These are phyloP conservation scores for Dictyostelium citrinum DNA, from an alignment of 78 protist species.

Conservation along the genomic window DNA sequence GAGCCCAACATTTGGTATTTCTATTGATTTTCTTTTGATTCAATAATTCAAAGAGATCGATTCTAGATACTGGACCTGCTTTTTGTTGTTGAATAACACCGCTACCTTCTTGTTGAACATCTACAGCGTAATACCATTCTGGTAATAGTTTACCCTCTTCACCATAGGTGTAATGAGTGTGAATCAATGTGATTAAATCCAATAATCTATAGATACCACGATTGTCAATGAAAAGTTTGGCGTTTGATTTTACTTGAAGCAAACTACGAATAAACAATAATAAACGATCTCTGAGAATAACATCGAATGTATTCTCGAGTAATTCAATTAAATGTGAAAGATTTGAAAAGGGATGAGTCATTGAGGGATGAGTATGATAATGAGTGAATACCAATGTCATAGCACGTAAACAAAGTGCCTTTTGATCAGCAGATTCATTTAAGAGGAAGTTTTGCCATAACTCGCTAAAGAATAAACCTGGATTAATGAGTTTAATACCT, in stretches of 20 bases:
- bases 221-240: constrained; percentile 82
- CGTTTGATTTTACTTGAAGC: constrained; percentile 62
- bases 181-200: constrained; percentile 84
- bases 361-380: constrained; percentile 37
- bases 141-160: constrained; percentile 38
- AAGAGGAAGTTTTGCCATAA: constrained; percentile 91
- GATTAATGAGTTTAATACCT: constrained; percentile 25
- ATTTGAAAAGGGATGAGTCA: constrained; percentile 65
- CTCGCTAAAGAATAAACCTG: constrained; percentile 84
- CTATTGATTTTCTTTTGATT: constrained; percentile 15
- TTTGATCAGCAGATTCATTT: constrained; percentile 27
- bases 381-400: constrained; percentile 85
- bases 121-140: constrained; percentile 87
- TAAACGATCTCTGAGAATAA: constrained; percentile 85
- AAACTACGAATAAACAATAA: constrained; percentile 76
- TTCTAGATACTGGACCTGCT: constrained; percentile 67
- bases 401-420: constrained; percentile 82
- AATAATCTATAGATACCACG: constrained; percentile 72
- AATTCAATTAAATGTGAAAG: constrained; percentile 71
- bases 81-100: background rate
- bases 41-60: constrained; percentile 27
- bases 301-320: constrained; percentile 42
- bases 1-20: constrained; percentile 87
- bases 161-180: constrained; percentile 71
- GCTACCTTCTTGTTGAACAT: background rate